Base-by-base conservation (phyloP, 805 yeast species). In the Candida taoyuanica region DNA sequence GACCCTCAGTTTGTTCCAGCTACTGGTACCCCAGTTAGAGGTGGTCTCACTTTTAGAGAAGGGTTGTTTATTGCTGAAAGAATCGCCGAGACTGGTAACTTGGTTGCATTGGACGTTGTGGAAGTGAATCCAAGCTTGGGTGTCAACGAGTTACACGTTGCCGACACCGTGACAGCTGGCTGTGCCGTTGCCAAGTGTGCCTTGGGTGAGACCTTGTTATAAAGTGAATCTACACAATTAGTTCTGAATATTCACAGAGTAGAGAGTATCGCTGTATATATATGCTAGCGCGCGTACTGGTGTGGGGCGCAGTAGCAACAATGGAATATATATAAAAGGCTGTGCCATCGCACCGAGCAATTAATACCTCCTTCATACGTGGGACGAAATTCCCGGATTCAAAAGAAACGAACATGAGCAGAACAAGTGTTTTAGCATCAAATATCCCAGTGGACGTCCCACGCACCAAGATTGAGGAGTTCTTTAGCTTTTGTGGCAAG, bases 1-100 rank as follows among this genome's bases (percentile, higher is more conserved):
- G 98, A 91, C 63, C 98, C 98, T 33, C 72, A 78, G 45, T 88
- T 70, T 57, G 96, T 93, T 12, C 97, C 96, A 15, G 95, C 97
- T 28, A 91, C 98, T 1, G 98, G 98, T 38, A 93, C 98, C 1
- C 91, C 97, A 30, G 98, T 91, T 13, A 80, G 95, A 60, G 98
- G 98, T 48, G 98, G 98, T 4, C 70, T 91, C 48, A 81, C 96
- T 7, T 73, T 91, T 62, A 77, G 98, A 66, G 98, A 91, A 65
- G 97, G 96, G 34, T 73, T 93, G 59, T 91, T 83, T 59, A 64
- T 91, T 37, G 93, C 89, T 44, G 98, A 91, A 66, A 93, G 91
- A 48, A 70, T 89, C 24, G 96, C 96, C 7, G 86, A 78, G 55
- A 76, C 95, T 19, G 96, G 96, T n/a, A 76, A 79, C 49, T 73